These are phyloP conservation scores for Tothia fuscella DNA, from an alignment of 2,329 filamentous ascomycete species.

Conservation along the genomic window DNA sequence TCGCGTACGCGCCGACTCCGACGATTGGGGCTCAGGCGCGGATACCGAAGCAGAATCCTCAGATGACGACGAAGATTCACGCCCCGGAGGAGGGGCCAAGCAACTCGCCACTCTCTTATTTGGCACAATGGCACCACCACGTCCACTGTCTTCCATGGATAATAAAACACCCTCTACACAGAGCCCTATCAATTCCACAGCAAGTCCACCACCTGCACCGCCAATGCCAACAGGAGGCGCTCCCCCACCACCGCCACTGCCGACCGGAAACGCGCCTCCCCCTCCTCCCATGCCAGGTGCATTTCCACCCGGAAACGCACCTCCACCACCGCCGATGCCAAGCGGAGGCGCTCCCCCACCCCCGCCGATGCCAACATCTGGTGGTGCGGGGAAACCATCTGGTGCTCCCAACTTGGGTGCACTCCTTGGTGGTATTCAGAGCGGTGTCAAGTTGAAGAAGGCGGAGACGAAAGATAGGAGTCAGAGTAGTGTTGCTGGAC, in stretches of 20 bases:
- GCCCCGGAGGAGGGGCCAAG: constrained; percentile 71
- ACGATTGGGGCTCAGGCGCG: constrained; percentile 74
- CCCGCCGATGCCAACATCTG: constrained; percentile 22
- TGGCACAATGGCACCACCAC: constrained; percentile 89
- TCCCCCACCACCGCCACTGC: constrained; percentile 24
- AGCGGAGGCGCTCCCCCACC: constrained; percentile 28
- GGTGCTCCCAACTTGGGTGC: constrained; percentile 33
- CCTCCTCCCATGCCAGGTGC: constrained; percentile 33
- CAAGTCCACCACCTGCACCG: constrained; percentile 28
- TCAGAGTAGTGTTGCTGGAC: constrained; percentile 57
- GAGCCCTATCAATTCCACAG: constrained; percentile 29
- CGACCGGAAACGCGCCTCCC: constrained; percentile 28
- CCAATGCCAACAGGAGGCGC: constrained; percentile 27
- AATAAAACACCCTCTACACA: constrained; percentile 44
- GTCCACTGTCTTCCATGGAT: constrained; percentile 73
- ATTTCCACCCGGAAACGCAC: constrained; percentile 27
- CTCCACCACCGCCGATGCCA: constrained; percentile 36
- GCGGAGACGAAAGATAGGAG: constrained; percentile 84
- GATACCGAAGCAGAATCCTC: constrained; percentile 64
- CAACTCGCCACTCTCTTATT: constrained; percentile 92
- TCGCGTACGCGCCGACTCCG: constrained; percentile 40
- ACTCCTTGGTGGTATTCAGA: constrained; percentile 72
- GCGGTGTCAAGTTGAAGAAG: constrained; percentile 71
- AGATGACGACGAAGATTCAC: constrained; percentile 62
- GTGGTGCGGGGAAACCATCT: constrained; percentile 21